Conservation (phyloP, 768 basidiomycete species). For the Amanita muscaria region DNA sequence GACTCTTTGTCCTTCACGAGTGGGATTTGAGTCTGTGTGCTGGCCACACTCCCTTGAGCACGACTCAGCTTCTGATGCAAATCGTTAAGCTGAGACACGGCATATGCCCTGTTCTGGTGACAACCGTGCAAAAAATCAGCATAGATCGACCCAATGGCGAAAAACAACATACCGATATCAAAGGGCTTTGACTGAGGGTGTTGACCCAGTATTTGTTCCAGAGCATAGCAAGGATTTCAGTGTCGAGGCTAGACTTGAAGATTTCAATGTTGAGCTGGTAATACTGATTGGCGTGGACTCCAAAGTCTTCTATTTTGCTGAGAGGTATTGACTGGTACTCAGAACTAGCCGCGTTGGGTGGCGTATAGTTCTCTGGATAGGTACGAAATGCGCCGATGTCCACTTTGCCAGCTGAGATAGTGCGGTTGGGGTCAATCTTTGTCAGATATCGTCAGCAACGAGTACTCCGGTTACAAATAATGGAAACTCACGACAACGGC, state of each 20-base stretch:
- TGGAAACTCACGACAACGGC: conserved; percentile 76
- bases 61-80: conserved; percentile 83
- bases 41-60: conserved; percentile 48
- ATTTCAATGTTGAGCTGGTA: conserved; percentile 92
- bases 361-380: conserved; percentile 91
- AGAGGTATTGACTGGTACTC: conserved; percentile 97
- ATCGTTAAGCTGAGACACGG: conserved; percentile 85
- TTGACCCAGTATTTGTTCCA: conserved; percentile 99
- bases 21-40: conserved; percentile 51
- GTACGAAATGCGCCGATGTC: conserved; percentile 99
- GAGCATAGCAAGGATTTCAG: conserved; percentile 76
- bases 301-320: conserved; percentile 97
- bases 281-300: conserved; percentile 95
- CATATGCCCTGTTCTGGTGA: conserved; percentile 85
- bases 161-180: conserved; percentile 66
- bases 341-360: conserved; percentile 57
- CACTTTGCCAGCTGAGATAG: conserved; percentile 95
- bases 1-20: conserved; percentile 42
- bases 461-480: too few species aligned
- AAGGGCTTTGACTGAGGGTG: conserved; percentile 85
- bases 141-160: neutral
- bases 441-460: too few species aligned
- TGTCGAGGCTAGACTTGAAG: conserved; percentile 88
- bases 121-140: too few species aligned
- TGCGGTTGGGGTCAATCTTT: conserved; percentile 98